Base-by-base conservation (phyloP, 192 early-diverging fungal genomes). In the Backusella tuberculispora region DNA sequence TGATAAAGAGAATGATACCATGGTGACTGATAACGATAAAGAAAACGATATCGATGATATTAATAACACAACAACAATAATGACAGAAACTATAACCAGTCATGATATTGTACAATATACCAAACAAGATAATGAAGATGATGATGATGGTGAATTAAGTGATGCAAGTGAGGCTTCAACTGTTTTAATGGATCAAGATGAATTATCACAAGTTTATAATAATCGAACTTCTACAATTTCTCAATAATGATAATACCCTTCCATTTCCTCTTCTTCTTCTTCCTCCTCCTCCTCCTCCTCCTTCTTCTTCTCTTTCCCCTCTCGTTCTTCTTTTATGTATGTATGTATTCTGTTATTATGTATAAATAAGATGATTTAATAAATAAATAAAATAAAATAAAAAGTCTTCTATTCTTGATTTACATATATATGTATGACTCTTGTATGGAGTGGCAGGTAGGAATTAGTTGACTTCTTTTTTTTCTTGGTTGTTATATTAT, bases 61-160 rank as follows among this genome's bases (percentile, higher is more conserved):
- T 53, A n/a, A 53, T 26, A 13, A 24, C 53, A 13, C 48, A 19
- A 19, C 48, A 50, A 50, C 24, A 21, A 56, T 56, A 56, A 56
- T n/a, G n/a, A n/a, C n/a, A n/a, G n/a, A 34, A 34, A 2, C 53
- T 24, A 26, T 12, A 21, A 60, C 21, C 53, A n/a, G 19, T 9
- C 2, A 53, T 8, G 53, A 60, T 10, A 21, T 60, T 60, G 53
- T 60, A 60, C 10, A 26, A 60, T 60, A 60, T 60, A 60, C 53
- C 53, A 60, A 60, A 60, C 53, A 19, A 60, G 21, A 56, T 8
- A n/a, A 56, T 7, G 19, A 56, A 15, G 9, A 46, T 0, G 53
- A 60, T 12, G 72, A 66, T 10, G 72, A 73, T 37, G 72, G 63
- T 64, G 72, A 73, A 65, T 34, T 73, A n/a, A 73, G 72, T 66